phyloP scores from a whole-genome alignment of 371 early-diverging fungal genomes.

The Apophysomyces ossiformis region DNA sequence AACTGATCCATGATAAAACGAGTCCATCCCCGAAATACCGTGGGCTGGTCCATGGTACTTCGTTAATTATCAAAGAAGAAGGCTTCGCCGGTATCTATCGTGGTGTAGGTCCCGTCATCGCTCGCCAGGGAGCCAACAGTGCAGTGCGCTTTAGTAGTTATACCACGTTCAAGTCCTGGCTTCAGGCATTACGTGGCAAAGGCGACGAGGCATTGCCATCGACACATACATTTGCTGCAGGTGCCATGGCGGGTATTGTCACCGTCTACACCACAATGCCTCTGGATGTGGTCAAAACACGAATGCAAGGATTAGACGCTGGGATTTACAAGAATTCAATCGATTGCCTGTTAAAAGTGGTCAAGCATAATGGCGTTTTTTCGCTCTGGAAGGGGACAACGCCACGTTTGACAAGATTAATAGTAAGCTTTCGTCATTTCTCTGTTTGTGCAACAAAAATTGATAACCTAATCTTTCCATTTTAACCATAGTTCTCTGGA shows the following conservation, averaged over 20 bases:
- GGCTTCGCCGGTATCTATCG: slow-evolving; percentile 89
- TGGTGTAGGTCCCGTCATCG: slow-evolving; percentile 89
- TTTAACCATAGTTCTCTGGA: slow-evolving; percentile 76
- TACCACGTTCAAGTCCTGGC: slow-evolving; percentile 70
- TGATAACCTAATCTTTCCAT: slow-evolving; percentile 2
- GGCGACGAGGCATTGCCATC: slow-evolving; percentile 63
- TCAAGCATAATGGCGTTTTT: slow-evolving; percentile 74
- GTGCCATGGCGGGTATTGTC: slow-evolving; percentile 84
- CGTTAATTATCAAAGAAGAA: slow-evolving; percentile 68
- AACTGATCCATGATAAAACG: slow-evolving; percentile 83
- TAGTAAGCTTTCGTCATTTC: slow-evolving; percentile 58
- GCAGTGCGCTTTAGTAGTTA: slow-evolving; percentile 90
- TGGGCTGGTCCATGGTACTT: slow-evolving; percentile 80
- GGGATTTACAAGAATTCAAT: slow-evolving; percentile 70
- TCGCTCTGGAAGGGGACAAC: slow-evolving; percentile 95
- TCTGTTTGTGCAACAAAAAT: background rate
- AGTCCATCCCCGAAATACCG: slow-evolving; percentile 69
- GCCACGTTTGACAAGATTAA: slow-evolving; percentile 84
- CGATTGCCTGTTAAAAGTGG: slow-evolving; percentile 76
- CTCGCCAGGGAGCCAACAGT: slow-evolving; percentile 91
- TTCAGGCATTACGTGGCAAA: slow-evolving; percentile 47
- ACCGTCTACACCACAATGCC: slow-evolving; percentile 96
- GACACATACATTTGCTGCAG: slow-evolving; percentile 72
- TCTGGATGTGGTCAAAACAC: slow-evolving; percentile 92
- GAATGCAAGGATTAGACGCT: slow-evolving; percentile 87